Evolutionary conservation across 106 monocot species (phyloP), one percentile per base, ranked within the genome.

Genomic region (Phalaenopsis equestris): DNA sequence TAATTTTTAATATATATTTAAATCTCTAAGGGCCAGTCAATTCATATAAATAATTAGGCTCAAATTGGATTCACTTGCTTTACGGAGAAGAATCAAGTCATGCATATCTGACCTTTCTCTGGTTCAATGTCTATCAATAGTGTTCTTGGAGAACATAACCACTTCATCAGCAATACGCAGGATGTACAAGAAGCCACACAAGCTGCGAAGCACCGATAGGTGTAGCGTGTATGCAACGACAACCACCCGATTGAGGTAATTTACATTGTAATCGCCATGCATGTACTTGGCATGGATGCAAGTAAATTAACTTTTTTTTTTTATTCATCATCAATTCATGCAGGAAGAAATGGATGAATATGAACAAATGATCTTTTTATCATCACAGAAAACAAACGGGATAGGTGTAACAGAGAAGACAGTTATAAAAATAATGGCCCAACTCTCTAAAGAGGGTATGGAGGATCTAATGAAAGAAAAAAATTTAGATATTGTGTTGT

Each of bases 191-290:
- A 30, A 30, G 30, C 30, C 30, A 30, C 30, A 30, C 30, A 30
- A 30, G 30, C 30, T 30, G 30, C 30, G 30, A 30, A 30, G 30
- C 30, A 30, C 30, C 30, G 30, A 30, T 30, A 30, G 30, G 30
- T 30, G 30, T 30, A 30, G 30, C 30, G 0, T 30, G 30, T 30
- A 30, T 30, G 30, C 83, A 94, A 91, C 84, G 65, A 85, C 23
- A 67, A 84, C 1, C 84, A 91, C 73, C 41, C 46, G 2, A 19
- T 78, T 0, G 79, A 91, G 89, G 87, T 93, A 84, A 72, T 57
- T 52, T 64, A n/a, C 6, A 21, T 3, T 64, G 11, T 64, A 64
- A n/a, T 52, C 52, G 14, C 14, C 11, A 52, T 24, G 19, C 19
- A 58, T 58, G 4, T 58, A 30, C 1, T n/a, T 58, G 18, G 14